Base-by-base conservation (phyloP, 768 basidiomycete genomes). In the Coprinopsis sp. region DNA sequence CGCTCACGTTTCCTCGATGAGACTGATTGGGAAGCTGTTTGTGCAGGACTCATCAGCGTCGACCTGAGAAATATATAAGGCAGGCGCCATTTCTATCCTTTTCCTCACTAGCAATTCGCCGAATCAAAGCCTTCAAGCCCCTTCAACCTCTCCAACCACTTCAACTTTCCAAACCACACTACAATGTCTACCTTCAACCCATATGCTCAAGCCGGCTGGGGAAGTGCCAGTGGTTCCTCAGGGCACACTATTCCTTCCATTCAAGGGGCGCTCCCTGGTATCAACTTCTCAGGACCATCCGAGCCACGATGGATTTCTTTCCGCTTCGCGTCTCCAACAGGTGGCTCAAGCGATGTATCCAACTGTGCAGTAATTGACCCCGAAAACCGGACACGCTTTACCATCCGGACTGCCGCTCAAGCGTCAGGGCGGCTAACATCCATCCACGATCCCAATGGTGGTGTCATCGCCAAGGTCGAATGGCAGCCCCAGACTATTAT, bases 161-260 rank as follows among this genome's bases (percentile, higher is more conserved):
- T 16, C 31, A 12, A 31, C n/a, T 14, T n/a, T n/a, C n/a, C n/a
- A n/a, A n/a, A 18, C 6, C 47, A 49, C 16, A 37, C 19, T 21
- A n/a, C 30, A 18, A 49, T 49, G 31, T 37, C 33, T 14, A 31
- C 33, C 25, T 16, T 44, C 25, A 59, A 59, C 39, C 58, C 58
- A 6, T 59, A 55, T 33, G 53, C 51, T 16, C 54, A 55, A 49
- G 57, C 47, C 13, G 58, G 48, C 1, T 59, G 55, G 58, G 49
- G 27, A 22, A 54, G 52, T 42, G 22, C 34, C 25, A 37, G 5
- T 27, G 42, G 14, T 33, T 14, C 22, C 6, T 13, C 14, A 10
- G 21, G 43, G 13, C 22, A 14, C 18, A 29, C 40, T 16, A 49
- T 47, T 13, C 54, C 55, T n/a, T 54, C 58, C 4, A 52, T 51